Percentiles rank a stretch among this genome's conserved stretches.
phyloP scores from a whole-genome alignment of 768 basidiomycete species.

The Crepidotus variabilis region DNA sequence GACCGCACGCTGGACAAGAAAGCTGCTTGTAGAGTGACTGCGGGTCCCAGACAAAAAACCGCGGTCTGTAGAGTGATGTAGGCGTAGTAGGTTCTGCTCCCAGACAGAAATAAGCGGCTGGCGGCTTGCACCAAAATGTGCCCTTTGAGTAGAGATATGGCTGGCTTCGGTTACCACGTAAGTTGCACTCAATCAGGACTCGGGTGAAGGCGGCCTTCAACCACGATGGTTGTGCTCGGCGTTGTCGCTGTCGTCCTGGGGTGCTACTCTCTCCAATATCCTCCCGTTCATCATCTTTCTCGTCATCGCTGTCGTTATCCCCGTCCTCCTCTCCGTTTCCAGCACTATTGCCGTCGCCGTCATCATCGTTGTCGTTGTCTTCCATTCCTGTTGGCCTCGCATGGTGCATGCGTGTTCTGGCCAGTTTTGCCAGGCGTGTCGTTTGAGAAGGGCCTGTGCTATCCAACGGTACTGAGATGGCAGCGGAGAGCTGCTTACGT shows the following conservation, averaged over 20 bases:
- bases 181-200: neutral
- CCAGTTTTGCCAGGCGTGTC: neutral
- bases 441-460: too few relatives aligned
- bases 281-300: neutral
- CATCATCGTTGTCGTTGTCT: neutral
- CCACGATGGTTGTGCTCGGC: constrained; percentile 3
- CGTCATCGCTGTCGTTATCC: neutral
- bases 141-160: constrained; percentile 9
- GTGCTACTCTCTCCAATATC: neutral
- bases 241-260: neutral
- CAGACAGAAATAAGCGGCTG: constrained; percentile 8
- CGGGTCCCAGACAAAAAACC: constrained; percentile 7
- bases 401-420: too few relatives aligned
- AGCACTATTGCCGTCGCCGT: neutral
- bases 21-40: neutral
- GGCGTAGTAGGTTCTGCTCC: neutral
- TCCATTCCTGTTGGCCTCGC: neutral
- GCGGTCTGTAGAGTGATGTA: constrained; percentile 3
- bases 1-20: constrained; percentile 1
- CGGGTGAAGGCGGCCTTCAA: constrained; percentile 3
- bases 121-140: constrained; percentile 10
- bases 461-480: too few relatives aligned
- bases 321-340: constrained; percentile 5
- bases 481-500: too few relatives aligned
- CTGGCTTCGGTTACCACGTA: neutral